Conservation (phyloP, 306 rosid species). For the Lupinus albus region DNA sequence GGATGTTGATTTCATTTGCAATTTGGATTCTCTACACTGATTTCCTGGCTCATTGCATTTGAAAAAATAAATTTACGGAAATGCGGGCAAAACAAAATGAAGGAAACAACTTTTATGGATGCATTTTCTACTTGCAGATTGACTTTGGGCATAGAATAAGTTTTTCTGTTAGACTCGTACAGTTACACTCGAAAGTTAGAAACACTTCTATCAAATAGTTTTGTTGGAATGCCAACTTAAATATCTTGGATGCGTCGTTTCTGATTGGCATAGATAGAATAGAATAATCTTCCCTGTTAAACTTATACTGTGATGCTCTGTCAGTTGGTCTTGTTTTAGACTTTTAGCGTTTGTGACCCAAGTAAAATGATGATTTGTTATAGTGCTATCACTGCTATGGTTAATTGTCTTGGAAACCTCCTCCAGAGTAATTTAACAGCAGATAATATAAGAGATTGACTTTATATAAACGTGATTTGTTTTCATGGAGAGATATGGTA, state of each 20-base stretch:
- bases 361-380: constrained; percentile 23
- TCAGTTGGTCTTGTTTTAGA: not conserved
- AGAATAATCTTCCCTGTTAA: not conserved
- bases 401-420: constrained; percentile 4
- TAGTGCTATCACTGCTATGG: not conserved
- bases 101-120: constrained; percentile 7
- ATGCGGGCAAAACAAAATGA: not conserved
- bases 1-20: not conserved
- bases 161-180: not conserved
- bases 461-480: not conserved
- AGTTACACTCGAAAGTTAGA: not conserved
- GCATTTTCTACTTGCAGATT: constrained; percentile 7
- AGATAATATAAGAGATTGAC: not conserved
- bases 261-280: constrained; percentile 10
- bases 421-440: not conserved
- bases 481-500: constrained; percentile 26
- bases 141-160: not conserved
- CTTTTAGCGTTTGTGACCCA: not conserved
- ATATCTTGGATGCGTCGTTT: not conserved
- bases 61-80: not conserved
- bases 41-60: not conserved
- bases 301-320: not conserved
- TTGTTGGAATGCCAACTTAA: constrained; percentile 25
- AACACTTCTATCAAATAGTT: not conserved
- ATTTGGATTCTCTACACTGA: constrained; percentile 7